Percentiles rank a stretch among this genome's conserved stretches.
Conservation (phyloP, 176 grass and related monocot species). For the Aechmea fasciata region DNA sequence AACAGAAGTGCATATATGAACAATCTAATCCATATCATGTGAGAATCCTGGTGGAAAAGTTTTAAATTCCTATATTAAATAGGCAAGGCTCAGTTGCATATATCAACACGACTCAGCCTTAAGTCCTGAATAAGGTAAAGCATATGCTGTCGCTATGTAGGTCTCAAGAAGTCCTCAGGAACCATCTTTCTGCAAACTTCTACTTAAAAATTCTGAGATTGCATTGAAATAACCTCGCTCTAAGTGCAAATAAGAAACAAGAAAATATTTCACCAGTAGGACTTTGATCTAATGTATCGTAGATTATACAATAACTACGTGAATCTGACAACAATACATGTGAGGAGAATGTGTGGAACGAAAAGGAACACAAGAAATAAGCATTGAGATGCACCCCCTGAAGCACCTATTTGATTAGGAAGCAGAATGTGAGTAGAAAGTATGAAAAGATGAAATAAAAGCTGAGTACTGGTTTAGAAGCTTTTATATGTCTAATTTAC, state of each 20-base stretch:
- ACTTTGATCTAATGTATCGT: too few species aligned
- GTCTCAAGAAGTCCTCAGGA: slow-evolving; percentile 13
- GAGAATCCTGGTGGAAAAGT: too few species aligned
- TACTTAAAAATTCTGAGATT: slow-evolving; percentile 77
- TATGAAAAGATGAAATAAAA: not conserved
- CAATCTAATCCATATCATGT: too few species aligned
- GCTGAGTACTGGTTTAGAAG: not conserved
- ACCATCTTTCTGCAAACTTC: slow-evolving; percentile 42
- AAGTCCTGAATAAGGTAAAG: not conserved
- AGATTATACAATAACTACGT: not conserved
- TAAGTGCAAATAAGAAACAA: slow-evolving; percentile 2
- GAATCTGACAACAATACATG: not conserved
- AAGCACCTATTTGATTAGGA: not conserved
- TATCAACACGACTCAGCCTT: too few species aligned
- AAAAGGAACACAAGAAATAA: too few species aligned
- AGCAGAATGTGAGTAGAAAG: not conserved
- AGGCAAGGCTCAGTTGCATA: too few species aligned
- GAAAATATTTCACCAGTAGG: too few species aligned
- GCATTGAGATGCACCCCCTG: not conserved
- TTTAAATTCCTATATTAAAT: too few species aligned
- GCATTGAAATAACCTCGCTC: slow-evolving; percentile 52
- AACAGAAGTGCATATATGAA: too few species aligned
- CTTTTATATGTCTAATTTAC: not conserved
- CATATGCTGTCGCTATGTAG: not conserved
- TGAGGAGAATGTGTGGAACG: not conserved